Conservation (phyloP, 345 rosid species). For the Noccaea bulbosa region DNA sequence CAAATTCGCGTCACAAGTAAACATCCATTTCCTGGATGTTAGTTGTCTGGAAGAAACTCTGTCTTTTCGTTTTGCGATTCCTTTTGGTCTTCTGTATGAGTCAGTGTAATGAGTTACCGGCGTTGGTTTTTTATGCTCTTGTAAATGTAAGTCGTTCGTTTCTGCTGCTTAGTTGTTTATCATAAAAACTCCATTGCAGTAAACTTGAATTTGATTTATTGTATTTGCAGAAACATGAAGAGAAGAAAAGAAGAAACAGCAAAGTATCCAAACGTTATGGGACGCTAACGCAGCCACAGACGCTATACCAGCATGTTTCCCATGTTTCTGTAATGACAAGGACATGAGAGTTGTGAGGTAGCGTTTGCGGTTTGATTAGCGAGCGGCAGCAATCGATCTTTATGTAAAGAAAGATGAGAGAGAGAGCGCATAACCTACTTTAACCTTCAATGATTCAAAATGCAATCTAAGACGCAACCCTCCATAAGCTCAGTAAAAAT, state of each 20-base stretch:
- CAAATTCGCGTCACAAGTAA: conserved; percentile 53
- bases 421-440: neutral
- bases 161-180: conserved; percentile 6
- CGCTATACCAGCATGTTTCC: neutral
- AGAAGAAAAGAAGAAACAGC: neutral
- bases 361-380: conserved; percentile 31
- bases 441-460: conserved; percentile 21
- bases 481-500: neutral
- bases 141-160: conserved; percentile 68
- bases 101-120: conserved; percentile 37
- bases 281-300: conserved; percentile 15
- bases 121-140: conserved; percentile 53
- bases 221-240: conserved; percentile 30
- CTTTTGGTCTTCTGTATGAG: conserved; percentile 31
- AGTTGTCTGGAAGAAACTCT: conserved; percentile 21
- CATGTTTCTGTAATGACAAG: conserved; percentile 2
- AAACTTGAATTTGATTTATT: neutral
- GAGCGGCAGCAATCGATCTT: conserved; percentile 1
- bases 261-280: conserved; percentile 19
- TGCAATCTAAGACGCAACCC: conserved; percentile 19
- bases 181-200: neutral
- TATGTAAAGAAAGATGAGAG: conserved; percentile 29
- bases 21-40: conserved; percentile 7
- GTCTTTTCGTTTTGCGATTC: conserved; percentile 26
- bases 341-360: conserved; percentile 26